Evolutionary conservation across 1,284 basidiomycete species (phyloP).

Genomic region (Phlebopus sp.): DNA sequence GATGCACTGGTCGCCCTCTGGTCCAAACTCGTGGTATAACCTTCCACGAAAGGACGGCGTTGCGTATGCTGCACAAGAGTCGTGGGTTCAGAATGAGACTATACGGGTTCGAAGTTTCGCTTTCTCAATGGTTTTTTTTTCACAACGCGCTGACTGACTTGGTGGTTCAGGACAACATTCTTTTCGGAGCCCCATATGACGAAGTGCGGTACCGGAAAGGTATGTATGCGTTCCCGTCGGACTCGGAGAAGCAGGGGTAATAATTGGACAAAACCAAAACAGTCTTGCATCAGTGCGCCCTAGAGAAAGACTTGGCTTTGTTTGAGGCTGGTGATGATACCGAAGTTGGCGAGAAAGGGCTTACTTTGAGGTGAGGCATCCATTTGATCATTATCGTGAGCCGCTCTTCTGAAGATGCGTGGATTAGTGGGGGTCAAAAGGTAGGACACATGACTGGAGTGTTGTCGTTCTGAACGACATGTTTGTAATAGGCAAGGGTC

Average conservation of each 20-base stretch:
- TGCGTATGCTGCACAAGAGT: conserved; percentile 63
- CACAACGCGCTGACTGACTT: not conserved
- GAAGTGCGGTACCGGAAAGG: conserved; percentile 72
- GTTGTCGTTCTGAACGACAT: not conserved
- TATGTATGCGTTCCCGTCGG: conserved; percentile 30
- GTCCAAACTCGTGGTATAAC: conserved; percentile 43
- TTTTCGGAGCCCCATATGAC: conserved; percentile 77
- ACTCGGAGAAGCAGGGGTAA: not conserved
- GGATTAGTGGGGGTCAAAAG: conserved; percentile 42
- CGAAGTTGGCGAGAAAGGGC: conserved; percentile 32
- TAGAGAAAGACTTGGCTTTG: conserved; percentile 53
- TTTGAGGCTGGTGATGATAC: conserved; percentile 55
- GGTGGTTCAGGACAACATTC: conserved; percentile 65
- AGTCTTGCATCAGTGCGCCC: conserved; percentile 54
- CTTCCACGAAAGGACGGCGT: conserved; percentile 57
- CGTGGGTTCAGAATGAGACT: conserved; percentile 58
- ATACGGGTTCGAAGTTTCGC: conserved; percentile 30
- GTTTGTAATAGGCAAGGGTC: conserved; percentile 32
- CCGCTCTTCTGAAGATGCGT: conserved; percentile 6
- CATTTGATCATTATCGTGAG: not conserved
- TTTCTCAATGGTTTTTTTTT: not conserved
- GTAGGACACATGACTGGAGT: conserved; percentile 1
- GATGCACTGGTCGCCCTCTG: conserved; percentile 14
- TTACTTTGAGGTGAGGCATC: conserved; percentile 25
- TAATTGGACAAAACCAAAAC: not conserved